phyloP scores from a whole-genome alignment of 768 basidiomycete genomes.

The Tylopilus rubrobrunneus region DNA sequence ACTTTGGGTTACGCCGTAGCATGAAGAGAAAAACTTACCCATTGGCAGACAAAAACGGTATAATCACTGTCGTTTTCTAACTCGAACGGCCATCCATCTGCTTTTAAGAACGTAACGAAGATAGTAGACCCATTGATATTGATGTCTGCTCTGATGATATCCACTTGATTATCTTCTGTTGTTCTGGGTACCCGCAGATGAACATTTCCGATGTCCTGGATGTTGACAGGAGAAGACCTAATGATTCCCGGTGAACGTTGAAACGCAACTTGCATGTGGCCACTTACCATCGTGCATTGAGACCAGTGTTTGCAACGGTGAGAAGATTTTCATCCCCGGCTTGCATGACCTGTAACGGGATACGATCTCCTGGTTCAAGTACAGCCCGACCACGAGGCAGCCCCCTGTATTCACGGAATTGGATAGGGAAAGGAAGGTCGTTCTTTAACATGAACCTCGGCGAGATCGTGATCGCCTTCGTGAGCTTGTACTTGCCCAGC shows the following conservation, averaged over 20 bases:
- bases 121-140: slow-evolving; percentile 84
- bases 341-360: slow-evolving; percentile 64
- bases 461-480: slow-evolving; percentile 86
- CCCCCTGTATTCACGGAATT: slow-evolving; percentile 82
- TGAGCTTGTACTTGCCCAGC: slow-evolving; percentile 94
- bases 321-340: slow-evolving; percentile 68
- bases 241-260: not conserved
- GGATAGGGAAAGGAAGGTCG: slow-evolving; percentile 60
- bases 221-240: slow-evolving; percentile 91
- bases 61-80: slow-evolving; percentile 88
- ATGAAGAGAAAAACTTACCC: slow-evolving; percentile 41
- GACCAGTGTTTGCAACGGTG: slow-evolving; percentile 81
- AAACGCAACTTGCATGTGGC: not conserved
- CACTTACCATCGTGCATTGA: slow-evolving; percentile 75
- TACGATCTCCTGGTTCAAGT: slow-evolving; percentile 65
- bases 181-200: slow-evolving; percentile 63
- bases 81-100: slow-evolving; percentile 81
- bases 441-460: slow-evolving; percentile 93
- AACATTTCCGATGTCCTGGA: slow-evolving; percentile 84
- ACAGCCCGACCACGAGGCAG: slow-evolving; percentile 56
- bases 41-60: slow-evolving; percentile 65
- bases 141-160: slow-evolving; percentile 72
- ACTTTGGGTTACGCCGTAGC: slow-evolving; percentile 14
- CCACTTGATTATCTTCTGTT: slow-evolving; percentile 34
- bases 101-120: slow-evolving; percentile 68